Evolutionary conservation across 495 filamentous ascomycete species (phyloP).

Genomic region (Podospora conica): DNA sequence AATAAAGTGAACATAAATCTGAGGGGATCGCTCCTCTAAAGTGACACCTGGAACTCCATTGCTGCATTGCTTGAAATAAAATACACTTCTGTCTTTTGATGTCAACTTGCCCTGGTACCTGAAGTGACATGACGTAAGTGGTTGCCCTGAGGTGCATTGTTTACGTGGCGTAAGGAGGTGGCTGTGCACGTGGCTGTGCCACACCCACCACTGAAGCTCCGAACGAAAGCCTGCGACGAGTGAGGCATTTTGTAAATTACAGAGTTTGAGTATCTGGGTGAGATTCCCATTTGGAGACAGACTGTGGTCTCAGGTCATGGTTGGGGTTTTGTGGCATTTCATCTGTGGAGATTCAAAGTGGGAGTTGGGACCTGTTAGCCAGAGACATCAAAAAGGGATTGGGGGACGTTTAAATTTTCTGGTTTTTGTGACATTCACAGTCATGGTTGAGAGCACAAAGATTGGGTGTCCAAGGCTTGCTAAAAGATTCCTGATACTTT

Average conservation of each 20-base stretch:
- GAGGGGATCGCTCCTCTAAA: no score
- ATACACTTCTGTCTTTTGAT: no score
- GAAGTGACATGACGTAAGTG: no score
- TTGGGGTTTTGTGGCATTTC: not conserved
- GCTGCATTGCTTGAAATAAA: no score
- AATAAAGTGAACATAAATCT: no score
- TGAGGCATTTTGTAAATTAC: not conserved
- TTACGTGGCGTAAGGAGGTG: not conserved
- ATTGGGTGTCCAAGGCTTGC: not conserved
- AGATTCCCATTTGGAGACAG: not conserved
- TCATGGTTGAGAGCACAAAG: not conserved
- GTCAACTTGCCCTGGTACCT: no score
- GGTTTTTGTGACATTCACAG: not conserved
- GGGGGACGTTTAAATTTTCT: not conserved
- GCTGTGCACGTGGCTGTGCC: not conserved
- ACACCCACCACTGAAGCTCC: not conserved
- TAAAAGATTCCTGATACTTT: no score
- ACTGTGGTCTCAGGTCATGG: not conserved
- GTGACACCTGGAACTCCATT: no score
- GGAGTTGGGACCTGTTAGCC: not conserved
- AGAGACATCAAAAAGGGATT: not conserved
- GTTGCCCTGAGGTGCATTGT: not conserved
- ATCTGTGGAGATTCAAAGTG: no score
- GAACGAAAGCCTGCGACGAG: not conserved
- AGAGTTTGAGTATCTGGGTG: not conserved